Evolutionary conservation across 2,329 filamentous ascomycete species (phyloP).

Genomic region (Aspergillus felis): DNA sequence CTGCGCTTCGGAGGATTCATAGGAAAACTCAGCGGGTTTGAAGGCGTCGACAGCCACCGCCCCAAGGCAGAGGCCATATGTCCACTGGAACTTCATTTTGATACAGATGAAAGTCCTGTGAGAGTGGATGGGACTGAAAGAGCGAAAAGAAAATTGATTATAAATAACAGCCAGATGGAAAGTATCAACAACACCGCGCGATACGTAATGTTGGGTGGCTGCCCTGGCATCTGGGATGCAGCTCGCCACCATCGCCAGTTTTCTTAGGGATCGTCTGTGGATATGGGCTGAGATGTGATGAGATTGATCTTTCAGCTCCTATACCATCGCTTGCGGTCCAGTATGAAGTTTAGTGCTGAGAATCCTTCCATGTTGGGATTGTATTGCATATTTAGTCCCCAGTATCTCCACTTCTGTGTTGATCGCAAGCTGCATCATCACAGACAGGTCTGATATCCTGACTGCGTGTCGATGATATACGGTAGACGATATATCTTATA

Average conservation of each 20-base stretch:
- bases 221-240: background rate
- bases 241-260: background rate
- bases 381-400: background rate
- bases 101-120: background rate
- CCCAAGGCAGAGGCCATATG: constrained; percentile 7
- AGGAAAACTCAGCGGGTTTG: constrained; percentile 11
- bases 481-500: no score
- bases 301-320: background rate
- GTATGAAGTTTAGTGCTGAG: background rate
- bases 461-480: no score
- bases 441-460: no score
- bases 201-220: background rate
- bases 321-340: background rate
- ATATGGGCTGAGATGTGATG: background rate
- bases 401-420: no score
- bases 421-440: background rate
- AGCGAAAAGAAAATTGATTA: background rate
- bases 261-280: background rate
- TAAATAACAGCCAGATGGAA: constrained; percentile 1
- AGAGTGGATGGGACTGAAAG: background rate
- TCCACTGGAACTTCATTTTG: constrained; percentile 11
- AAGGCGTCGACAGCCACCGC: constrained; percentile 13
- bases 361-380: background rate
- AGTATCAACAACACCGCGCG: background rate
- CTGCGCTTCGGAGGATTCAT: constrained; percentile 7